Base-by-base conservation (phyloP, 352 stramenopile genomes). In the Pythium biforme region DNA sequence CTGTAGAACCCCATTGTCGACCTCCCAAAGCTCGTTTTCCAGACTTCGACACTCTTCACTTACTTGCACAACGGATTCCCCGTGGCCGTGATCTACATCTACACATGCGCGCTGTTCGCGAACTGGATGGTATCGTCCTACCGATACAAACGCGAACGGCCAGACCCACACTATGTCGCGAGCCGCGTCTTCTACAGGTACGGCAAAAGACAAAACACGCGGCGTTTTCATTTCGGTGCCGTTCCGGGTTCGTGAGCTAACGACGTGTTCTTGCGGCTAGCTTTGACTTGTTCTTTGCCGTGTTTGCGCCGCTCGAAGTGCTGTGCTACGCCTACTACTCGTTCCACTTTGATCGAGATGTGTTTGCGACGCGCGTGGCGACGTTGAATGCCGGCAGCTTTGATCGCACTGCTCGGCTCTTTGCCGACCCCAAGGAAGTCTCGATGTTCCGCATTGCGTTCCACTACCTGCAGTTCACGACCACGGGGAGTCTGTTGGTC, bases 261-360 rank as follows among this genome's bases (percentile, higher is more conserved):
- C 2, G 31, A 12, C n/a, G 31, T 9, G 31, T 37, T 37, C 31
- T 37, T 8, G 31, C 14, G 31, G 10, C 10, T 31, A 48, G 33
- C 8, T 88, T 85, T 45, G 75, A 88, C 17, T 29, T 88, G 40
- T 86, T 88, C 47, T 88, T 88, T 61, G 79, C 75, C 3, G 79
- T 83, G 17, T 84, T 88, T 46, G 73, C 76, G 29, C 76, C 75
- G 5, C 43, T 86, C 0, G 51, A 75, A 19, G 73, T 83, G 14
- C 55, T 88, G 1, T 49, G 69, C 3, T 83, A 77, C 45, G 71
- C 73, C 4, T 75, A 79, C 41, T 56, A 75, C 39, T 64, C 62
- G 3, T 88, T 88, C 27, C 10, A 71, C n/a, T 80, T 86, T 27
- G 66, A 84, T 19, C 63, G 66, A 12, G 67, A 43, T n/a, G 75